phyloP scores from a whole-genome alignment of 106 monocot species.

The Acanthochlamys bracteata region DNA sequence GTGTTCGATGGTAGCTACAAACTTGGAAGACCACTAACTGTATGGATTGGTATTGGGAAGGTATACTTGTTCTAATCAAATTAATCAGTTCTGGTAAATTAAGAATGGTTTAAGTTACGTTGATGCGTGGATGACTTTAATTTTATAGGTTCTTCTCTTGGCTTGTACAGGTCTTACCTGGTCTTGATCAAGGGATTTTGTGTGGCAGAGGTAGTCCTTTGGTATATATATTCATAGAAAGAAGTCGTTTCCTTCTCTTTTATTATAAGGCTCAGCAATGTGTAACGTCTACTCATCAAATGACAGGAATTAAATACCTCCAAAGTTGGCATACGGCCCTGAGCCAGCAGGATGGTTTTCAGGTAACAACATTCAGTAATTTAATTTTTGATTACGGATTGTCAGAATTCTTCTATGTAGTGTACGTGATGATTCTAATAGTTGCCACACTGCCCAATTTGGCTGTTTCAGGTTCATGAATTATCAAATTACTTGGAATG shows the following conservation, averaged over 20 bases:
- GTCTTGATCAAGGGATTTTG: slow-evolving; percentile 87
- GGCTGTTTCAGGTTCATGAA: no score
- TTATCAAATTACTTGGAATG: no score
- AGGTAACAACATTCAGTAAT: slow-evolving; percentile 27
- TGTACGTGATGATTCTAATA: background rate
- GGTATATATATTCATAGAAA: slow-evolving; percentile 25
- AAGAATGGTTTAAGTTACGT: background rate
- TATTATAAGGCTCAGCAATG: background rate
- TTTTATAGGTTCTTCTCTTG: background rate
- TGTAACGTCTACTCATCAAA: background rate
- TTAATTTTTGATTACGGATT: background rate
- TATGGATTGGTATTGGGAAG: slow-evolving; percentile 83
- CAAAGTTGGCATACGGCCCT: slow-evolving; percentile 78
- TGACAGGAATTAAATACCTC: slow-evolving; percentile 71
- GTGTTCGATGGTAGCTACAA: slow-evolving; percentile 94
- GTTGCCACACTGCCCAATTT: background rate
- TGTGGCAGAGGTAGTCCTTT: slow-evolving; percentile 74
- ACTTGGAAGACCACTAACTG: slow-evolving; percentile 74
- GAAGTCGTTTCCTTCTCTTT: background rate
- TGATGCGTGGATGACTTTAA: background rate
- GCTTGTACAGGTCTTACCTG: slow-evolving; percentile 55
- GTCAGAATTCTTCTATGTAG: background rate
- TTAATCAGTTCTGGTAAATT: background rate
- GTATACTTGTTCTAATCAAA: slow-evolving; percentile 16
- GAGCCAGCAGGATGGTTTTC: slow-evolving; percentile 94